Conservation (phyloP, 164 flowering plant species). For the Stephania japonica region DNA sequence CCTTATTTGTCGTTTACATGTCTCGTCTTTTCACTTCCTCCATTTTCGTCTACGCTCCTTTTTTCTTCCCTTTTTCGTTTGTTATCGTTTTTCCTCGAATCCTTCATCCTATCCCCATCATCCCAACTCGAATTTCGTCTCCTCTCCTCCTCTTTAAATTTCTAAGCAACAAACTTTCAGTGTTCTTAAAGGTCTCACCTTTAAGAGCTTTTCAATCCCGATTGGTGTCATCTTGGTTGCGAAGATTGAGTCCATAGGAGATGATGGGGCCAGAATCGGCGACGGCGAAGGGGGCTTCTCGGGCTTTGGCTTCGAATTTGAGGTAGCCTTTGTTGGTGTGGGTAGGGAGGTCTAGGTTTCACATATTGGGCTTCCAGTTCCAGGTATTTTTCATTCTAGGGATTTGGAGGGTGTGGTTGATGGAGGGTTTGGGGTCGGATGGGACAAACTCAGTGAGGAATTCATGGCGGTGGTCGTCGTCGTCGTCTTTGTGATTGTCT, state of each 20-base stretch:
- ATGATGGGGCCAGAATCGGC: slow-evolving; percentile 19
- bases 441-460: slow-evolving; percentile 56
- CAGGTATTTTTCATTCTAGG: slow-evolving; percentile 56
- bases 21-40: slow-evolving; percentile 8
- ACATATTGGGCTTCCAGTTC: slow-evolving; percentile 55
- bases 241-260: slow-evolving; percentile 42
- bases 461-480: slow-evolving; percentile 15
- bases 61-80: background rate
- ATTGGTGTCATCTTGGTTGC: slow-evolving; percentile 7
- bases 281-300: slow-evolving; percentile 24
- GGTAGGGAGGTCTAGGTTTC: slow-evolving; percentile 44
- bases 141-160: slow-evolving; percentile 44
- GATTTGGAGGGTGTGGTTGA: slow-evolving; percentile 24
- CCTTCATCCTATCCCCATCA: no score
- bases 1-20: background rate
- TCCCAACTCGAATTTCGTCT: no score
- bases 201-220: background rate
- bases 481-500: background rate
- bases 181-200: background rate
- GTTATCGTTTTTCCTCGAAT: no score
- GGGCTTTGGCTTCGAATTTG: slow-evolving; percentile 44
- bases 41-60: slow-evolving; percentile 19
- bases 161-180: slow-evolving; percentile 38
- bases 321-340: slow-evolving; percentile 19
- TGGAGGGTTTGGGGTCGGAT: slow-evolving; percentile 29